A percentile compares a stretch with the other conserved stretches of the same genome.
Evolutionary conservation across 1,284 basidiomycete species (phyloP).

Genomic region (Naganishia albida): DNA sequence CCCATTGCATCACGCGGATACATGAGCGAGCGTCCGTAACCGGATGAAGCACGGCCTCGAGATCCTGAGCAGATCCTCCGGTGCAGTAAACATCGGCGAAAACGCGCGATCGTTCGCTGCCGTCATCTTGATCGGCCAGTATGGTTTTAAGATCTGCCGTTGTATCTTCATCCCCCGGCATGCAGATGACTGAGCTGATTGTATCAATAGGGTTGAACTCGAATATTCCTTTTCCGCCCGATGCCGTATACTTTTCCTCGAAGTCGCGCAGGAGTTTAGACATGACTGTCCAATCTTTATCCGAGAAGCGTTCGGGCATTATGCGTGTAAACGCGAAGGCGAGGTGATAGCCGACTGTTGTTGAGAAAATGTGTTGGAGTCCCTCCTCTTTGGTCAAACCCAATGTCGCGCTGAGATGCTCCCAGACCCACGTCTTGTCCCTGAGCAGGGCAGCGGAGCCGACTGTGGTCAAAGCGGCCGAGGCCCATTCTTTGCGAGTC

Average conservation of each 20-base stretch:
- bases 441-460: constrained; percentile 2
- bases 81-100: constrained; percentile 2
- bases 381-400: constrained; percentile 21
- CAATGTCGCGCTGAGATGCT: constrained; percentile 13
- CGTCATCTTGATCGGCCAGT: background rate
- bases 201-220: constrained; percentile 6
- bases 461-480: constrained; percentile 1
- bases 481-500: constrained; percentile 36
- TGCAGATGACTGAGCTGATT: constrained; percentile 13
- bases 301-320: background rate
- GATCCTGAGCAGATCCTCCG: too few species aligned
- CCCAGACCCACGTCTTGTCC: constrained; percentile 23
- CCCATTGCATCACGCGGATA: constrained; percentile 64
- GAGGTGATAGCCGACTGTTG: constrained; percentile 4
- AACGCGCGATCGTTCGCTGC: background rate
- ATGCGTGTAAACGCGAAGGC: background rate
- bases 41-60: constrained; percentile 21
- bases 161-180: constrained; percentile 7
- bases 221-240: constrained; percentile 8
- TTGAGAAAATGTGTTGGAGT: constrained; percentile 20
- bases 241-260: background rate
- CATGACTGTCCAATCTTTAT: background rate
- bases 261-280: constrained; percentile 6
- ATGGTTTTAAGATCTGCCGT: background rate
- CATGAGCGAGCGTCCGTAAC: constrained; percentile 47